Percentiles rank a stretch among this genome's conserved stretches.
These are phyloP conservation scores for Luffa acutangula DNA, from an alignment of 306 rosid species.

Conservation along the genomic window DNA sequence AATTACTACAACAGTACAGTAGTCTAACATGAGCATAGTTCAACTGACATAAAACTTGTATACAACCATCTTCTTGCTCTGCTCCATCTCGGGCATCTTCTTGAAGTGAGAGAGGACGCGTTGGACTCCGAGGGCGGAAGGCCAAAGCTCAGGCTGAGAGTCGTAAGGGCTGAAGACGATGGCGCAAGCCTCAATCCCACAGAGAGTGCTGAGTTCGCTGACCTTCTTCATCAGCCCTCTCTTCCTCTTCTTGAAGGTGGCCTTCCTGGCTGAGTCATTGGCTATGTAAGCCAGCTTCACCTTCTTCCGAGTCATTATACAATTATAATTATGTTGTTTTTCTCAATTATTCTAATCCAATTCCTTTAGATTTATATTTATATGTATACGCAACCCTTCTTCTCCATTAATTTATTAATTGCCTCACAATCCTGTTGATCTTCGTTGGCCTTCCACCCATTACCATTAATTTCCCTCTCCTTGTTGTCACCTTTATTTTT, in stretches of 20 bases:
- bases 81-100: conserved; percentile 23
- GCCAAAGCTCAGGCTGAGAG: conserved; percentile 38
- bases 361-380: too few relatives aligned
- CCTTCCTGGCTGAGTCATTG: conserved; percentile 35
- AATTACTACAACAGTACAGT: too few relatives aligned
- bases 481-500: not conserved
- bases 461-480: not conserved
- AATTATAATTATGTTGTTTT: too few relatives aligned
- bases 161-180: conserved; percentile 36
- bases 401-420: too few relatives aligned
- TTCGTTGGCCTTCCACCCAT: not conserved
- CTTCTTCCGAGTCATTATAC: conserved; percentile 15
- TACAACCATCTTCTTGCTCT: conserved; percentile 16
- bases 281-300: conserved; percentile 33
- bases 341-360: too few relatives aligned
- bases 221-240: conserved; percentile 49
- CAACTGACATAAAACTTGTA: too few relatives aligned
- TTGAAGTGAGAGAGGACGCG: conserved; percentile 14
- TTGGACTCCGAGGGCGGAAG: conserved; percentile 21
- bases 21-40: too few relatives aligned
- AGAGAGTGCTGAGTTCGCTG: conserved; percentile 38
- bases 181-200: conserved; percentile 49
- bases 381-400: too few relatives aligned
- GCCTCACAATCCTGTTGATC: not conserved
- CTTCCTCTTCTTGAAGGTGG: conserved; percentile 51